A percentile compares a stretch with the other conserved stretches of the same genome.
Conservation (phyloP, 2,329 filamentous ascomycete genomes). For the Pseudocercospora fijiensis region DNA sequence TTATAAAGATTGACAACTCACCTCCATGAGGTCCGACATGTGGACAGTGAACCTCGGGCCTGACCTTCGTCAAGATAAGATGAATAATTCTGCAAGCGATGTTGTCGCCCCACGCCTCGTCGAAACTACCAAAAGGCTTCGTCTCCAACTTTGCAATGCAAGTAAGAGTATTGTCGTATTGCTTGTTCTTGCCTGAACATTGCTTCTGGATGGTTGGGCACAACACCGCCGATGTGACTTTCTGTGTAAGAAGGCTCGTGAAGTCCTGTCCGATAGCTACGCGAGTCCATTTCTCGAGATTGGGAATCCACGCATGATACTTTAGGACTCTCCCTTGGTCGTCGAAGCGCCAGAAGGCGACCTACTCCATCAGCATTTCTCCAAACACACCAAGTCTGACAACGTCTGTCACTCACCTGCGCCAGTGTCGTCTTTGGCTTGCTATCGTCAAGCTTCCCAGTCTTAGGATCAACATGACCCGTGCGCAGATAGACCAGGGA, state of each 20-base stretch:
- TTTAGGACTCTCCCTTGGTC: constrained; percentile 45
- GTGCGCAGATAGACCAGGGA: constrained; percentile 29
- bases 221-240: constrained; percentile 25
- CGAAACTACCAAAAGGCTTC: constrained; percentile 45
- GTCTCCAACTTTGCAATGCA: constrained; percentile 38
- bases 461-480: constrained; percentile 14
- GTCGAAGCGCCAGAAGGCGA: constrained; percentile 52
- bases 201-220: constrained; percentile 39
- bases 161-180: constrained; percentile 38
- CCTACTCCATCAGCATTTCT: constrained; percentile 4
- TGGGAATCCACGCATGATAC: constrained; percentile 50
- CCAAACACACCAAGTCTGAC: background rate
- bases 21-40: constrained; percentile 34
- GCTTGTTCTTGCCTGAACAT: constrained; percentile 42
- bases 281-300: constrained; percentile 42
- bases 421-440: constrained; percentile 20
- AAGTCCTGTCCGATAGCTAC: constrained; percentile 30
- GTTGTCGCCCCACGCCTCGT: constrained; percentile 48
- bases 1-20: background rate
- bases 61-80: constrained; percentile 38
- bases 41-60: constrained; percentile 35
- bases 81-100: constrained; percentile 47
- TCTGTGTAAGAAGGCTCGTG: constrained; percentile 33
- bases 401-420: constrained; percentile 16
- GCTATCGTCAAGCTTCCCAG: constrained; percentile 16